Percentiles rank a stretch among this genome's conserved stretches.
phyloP scores from a whole-genome alignment of 139 green algal species.

The Picochlorum costavermella region DNA sequence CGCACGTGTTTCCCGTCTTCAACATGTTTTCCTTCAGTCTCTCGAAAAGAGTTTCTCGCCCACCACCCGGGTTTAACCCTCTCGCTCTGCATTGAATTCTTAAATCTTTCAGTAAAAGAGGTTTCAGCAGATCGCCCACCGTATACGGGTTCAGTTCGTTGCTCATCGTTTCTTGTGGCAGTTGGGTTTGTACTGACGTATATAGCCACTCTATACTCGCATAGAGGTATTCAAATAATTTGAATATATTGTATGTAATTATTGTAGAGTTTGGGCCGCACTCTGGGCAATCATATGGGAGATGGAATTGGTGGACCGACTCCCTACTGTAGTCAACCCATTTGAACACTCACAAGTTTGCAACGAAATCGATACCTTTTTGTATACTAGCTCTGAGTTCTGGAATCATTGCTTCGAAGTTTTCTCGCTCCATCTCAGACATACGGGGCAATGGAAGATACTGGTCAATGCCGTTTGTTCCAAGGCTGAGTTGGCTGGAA shows the following conservation, averaged over 20 bases:
- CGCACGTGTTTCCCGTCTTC: conserved; percentile 49
- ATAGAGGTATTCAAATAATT: neutral
- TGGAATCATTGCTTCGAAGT: conserved; percentile 30
- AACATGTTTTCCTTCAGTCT: conserved; percentile 60
- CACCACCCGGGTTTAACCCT: conserved; percentile 55
- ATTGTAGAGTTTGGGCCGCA: neutral
- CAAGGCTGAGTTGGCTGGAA: conserved; percentile 63
- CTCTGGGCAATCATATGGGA: neutral
- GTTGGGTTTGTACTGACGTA: too few species aligned
- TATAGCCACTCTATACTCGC: neutral
- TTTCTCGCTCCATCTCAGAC: conserved; percentile 42
- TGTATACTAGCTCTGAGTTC: conserved; percentile 73
- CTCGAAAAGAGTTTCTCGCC: conserved; percentile 51
- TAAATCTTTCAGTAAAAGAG: conserved; percentile 54
- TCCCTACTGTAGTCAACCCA: neutral
- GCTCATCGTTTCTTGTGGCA: neutral
- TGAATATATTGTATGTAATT: neutral
- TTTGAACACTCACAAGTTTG: neutral
- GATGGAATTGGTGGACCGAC: neutral
- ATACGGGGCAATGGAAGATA: conserved; percentile 64
- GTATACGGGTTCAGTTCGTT: neutral
- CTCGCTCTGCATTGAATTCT: conserved; percentile 50
- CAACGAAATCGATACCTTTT: conserved; percentile 76
- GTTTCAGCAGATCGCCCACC: conserved; percentile 30
- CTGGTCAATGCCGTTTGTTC: conserved; percentile 63